Evolutionary conservation across 2,329 filamentous ascomycete species (phyloP).

Genomic region (Clarireedia homoeocarpa): DNA sequence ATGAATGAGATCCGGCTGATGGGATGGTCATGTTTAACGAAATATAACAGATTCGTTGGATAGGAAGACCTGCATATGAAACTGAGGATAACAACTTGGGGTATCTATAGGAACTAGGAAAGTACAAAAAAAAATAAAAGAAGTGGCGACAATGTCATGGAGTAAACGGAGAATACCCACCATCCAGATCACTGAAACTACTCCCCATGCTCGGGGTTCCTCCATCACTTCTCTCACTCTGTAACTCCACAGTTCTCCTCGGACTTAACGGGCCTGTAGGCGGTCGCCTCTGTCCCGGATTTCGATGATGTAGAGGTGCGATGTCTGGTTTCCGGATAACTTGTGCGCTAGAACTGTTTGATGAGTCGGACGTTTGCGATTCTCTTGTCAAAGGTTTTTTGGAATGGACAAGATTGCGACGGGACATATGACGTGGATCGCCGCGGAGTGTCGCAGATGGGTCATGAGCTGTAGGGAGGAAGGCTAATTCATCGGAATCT

Average conservation of each 20-base stretch:
- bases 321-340: slow-evolving; percentile 11
- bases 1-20: not conserved
- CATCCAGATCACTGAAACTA: slow-evolving; percentile 79
- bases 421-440: slow-evolving; percentile 18
- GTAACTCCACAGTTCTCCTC: slow-evolving; percentile 49
- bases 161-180: slow-evolving; percentile 33
- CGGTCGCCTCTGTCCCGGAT: slow-evolving; percentile 7
- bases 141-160: not conserved
- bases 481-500: slow-evolving; percentile 28
- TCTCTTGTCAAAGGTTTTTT: slow-evolving; percentile 18
- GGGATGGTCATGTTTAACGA: not conserved
- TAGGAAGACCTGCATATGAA: not conserved
- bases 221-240: slow-evolving; percentile 60
- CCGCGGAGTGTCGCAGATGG: slow-evolving; percentile 25
- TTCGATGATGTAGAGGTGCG: not conserved
- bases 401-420: slow-evolving; percentile 11
- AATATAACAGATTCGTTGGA: not conserved
- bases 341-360: slow-evolving; percentile 39
- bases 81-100: not conserved
- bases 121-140: not conserved
- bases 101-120: not conserved
- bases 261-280: slow-evolving; percentile 45
- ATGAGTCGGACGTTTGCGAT: slow-evolving; percentile 51
- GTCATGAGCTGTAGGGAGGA: slow-evolving; percentile 21
- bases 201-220: slow-evolving; percentile 70